These are phyloP conservation scores for Colletotrichum sp. DNA, from an alignment of 2,329 filamentous ascomycete genomes.

Conservation along the genomic window DNA sequence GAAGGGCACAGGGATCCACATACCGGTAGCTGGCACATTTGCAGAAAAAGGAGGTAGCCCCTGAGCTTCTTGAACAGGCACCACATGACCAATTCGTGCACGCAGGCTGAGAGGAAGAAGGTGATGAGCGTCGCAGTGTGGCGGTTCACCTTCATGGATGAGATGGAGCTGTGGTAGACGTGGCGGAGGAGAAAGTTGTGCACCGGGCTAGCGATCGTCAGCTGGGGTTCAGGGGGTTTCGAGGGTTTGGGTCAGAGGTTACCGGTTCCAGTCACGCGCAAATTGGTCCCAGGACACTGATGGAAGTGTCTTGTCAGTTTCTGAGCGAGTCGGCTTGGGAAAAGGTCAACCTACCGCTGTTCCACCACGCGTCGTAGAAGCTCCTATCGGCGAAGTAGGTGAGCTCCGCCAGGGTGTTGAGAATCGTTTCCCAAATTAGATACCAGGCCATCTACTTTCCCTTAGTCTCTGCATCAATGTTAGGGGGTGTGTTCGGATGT, in stretches of 20 bases:
- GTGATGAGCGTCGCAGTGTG: constrained; percentile 77
- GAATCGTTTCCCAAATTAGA: constrained; percentile 78
- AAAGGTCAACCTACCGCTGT: constrained; percentile 47
- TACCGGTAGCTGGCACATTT: constrained; percentile 75
- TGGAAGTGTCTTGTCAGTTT: neutral
- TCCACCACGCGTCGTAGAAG: constrained; percentile 73
- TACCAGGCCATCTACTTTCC: constrained; percentile 69
- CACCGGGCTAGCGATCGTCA: constrained; percentile 58
- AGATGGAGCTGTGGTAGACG: constrained; percentile 81
- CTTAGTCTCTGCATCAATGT: neutral
- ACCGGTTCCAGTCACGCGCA: constrained; percentile 78
- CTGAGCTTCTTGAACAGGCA: constrained; percentile 80
- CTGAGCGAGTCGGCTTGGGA: neutral
- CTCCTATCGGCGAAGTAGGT: constrained; percentile 79
- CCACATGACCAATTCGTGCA: constrained; percentile 82
- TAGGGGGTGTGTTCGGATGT: no score
- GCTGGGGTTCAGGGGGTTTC: neutral
- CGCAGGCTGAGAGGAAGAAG: constrained; percentile 72
- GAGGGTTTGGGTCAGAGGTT: neutral
- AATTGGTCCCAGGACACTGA: constrained; percentile 75
- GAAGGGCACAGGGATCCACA: constrained; percentile 22
- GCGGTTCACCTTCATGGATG: constrained; percentile 72
- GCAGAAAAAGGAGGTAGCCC: constrained; percentile 74
- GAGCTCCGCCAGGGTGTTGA: constrained; percentile 79
- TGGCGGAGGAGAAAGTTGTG: constrained; percentile 80